Evolutionary conservation across 306 rosid species (phyloP).

Genomic region (Quercus agrifolia): DNA sequence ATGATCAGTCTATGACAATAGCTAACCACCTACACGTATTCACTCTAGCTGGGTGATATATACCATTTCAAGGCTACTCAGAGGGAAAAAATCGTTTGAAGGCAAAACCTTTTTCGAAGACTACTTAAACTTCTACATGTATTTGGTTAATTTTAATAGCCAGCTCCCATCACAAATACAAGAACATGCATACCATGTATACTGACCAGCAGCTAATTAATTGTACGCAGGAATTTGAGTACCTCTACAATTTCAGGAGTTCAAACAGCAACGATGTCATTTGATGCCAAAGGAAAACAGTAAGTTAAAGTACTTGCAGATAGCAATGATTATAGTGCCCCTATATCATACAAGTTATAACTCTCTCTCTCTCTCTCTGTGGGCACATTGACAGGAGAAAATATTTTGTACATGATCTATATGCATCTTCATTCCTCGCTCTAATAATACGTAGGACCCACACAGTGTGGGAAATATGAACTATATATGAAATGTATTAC

Average conservation of each 20-base stretch:
- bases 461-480: too few species aligned
- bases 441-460: background rate
- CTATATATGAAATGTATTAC: too few species aligned
- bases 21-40: too few species aligned
- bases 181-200: background rate
- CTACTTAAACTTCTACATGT: background rate
- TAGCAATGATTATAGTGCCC: background rate
- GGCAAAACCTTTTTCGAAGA: background rate
- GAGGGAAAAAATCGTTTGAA: background rate
- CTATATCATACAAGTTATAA: background rate
- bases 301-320: constrained; percentile 27
- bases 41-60: too few species aligned
- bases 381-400: too few species aligned
- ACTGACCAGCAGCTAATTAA: background rate
- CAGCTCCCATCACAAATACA: background rate
- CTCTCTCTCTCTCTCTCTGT: background rate
- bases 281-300: constrained; percentile 34
- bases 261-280: constrained; percentile 31
- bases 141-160: background rate
- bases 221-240: constrained; percentile 41
- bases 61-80: too few species aligned
- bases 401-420: too few species aligned
- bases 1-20: background rate
- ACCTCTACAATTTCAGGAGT: constrained; percentile 47
- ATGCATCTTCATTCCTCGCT: too few species aligned